These are phyloP conservation scores for Larix sibirica DNA, from an alignment of 83 land plant species.

Conservation along the genomic window DNA sequence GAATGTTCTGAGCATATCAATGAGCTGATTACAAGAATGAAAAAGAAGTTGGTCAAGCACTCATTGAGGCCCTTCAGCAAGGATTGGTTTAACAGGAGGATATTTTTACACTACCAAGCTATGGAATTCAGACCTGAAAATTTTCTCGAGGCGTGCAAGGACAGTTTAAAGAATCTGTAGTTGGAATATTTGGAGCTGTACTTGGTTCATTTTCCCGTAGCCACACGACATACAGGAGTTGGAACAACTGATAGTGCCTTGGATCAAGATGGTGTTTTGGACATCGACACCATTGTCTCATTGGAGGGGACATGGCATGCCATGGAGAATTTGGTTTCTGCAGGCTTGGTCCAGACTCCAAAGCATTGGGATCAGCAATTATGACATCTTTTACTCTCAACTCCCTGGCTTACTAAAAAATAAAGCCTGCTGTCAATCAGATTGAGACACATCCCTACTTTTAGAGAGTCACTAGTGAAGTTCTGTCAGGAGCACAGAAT, in stretches of 20 bases:
- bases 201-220: slow-evolving; percentile 93
- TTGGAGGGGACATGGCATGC: slow-evolving; percentile 95
- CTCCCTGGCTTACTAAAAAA: slow-evolving; percentile 94
- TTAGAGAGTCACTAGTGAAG: slow-evolving; percentile 89
- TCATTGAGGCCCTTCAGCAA: slow-evolving; percentile 75
- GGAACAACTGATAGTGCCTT: slow-evolving; percentile 84
- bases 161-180: slow-evolving; percentile 91
- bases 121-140: slow-evolving; percentile 98
- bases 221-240: slow-evolving; percentile 90
- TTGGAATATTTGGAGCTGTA: slow-evolving; percentile 92
- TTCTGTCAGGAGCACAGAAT: slow-evolving; percentile 93
- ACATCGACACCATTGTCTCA: slow-evolving; percentile 86
- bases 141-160: slow-evolving; percentile 90
- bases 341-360: slow-evolving; percentile 61
- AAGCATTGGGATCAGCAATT: slow-evolving; percentile 98
- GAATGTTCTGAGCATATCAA: too few species aligned
- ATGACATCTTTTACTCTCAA: slow-evolving; percentile 94
- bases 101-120: slow-evolving; percentile 93
- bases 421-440: slow-evolving; percentile 99
- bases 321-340: slow-evolving; percentile 90
- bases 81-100: slow-evolving; percentile 95
- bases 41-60: slow-evolving; percentile 91
- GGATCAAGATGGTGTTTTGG: slow-evolving; percentile 86
- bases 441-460: slow-evolving; percentile 98
- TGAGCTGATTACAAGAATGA: slow-evolving; percentile 95